Base-by-base conservation (phyloP, 148 eudicot species). In the Simmondsia chinensis region DNA sequence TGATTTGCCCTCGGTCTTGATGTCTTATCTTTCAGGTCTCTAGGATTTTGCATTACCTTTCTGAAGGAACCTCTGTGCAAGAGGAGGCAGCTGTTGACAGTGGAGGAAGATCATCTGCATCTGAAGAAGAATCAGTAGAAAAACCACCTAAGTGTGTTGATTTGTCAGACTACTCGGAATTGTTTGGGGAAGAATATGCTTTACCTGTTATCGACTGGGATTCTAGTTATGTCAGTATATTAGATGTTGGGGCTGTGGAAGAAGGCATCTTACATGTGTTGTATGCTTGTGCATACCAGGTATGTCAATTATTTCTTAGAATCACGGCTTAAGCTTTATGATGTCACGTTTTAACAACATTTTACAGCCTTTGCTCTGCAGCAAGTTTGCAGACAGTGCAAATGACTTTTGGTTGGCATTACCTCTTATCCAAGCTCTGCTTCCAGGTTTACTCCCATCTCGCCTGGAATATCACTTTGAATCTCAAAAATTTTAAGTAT, bases 201-300 rank as follows among this genome's bases (percentile, higher is more conserved):
- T 63, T 73, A 47, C 71, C 76, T 26, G 65, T 48, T 39, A 72
- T 67, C 79, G 63, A 56, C 33, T 68, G 68, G 81, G 83, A 79
- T 50, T 40, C 65, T 18, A 64, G 64, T 38, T 79, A 59, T 68
- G 50, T 64, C 12, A 76, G 61, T 63, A 43, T 79, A 50, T 69
- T 83, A 39, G 94, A 83, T 70, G 37, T 69, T 63, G 74, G 57
- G 32, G 66, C 70, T 15, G 74, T 76, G 7, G 94, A 83, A 61
- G 93, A 82, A 60, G 94, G 81, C 26, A 48, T 79, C 57, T 54
- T 83, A 38, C 94, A 83, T 63, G 74, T 83, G 62, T 71, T 83
- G 23, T 83, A 63, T 63, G 83, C 94, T 48, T 76, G 72, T 76
- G 83, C 78, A 19, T 71, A 80, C 6, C 74, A 83, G 87, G 94